Conservation (phyloP, 2,329 filamentous ascomycete species). For the Monilinia polystroma region DNA sequence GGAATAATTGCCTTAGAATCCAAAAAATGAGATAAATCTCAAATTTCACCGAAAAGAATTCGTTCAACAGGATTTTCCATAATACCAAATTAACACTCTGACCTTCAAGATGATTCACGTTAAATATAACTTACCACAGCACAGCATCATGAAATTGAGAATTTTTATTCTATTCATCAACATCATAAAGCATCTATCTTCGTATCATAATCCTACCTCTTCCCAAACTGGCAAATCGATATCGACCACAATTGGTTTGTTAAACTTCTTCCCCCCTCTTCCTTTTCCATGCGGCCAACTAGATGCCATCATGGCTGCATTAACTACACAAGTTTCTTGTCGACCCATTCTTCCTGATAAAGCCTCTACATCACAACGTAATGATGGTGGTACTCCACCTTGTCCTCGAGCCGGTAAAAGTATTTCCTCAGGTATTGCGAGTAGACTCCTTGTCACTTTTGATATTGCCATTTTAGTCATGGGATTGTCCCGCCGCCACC, state of each 20-base stretch:
- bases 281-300: conserved; percentile 58
- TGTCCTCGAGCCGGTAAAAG: conserved; percentile 40
- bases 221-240: conserved; percentile 65
- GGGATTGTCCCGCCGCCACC: neutral
- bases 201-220: neutral
- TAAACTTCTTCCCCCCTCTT: conserved; percentile 60
- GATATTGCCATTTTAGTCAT: conserved; percentile 24
- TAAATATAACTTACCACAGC: neutral
- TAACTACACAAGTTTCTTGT: conserved; percentile 73
- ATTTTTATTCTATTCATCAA: too few relatives aligned
- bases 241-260: conserved; percentile 84
- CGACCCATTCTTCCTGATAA: conserved; percentile 43
- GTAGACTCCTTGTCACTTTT: conserved; percentile 21
- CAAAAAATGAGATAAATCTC: too few relatives aligned
- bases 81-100: too few relatives aligned
- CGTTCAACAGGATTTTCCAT: too few relatives aligned
- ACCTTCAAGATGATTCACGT: too few relatives aligned
- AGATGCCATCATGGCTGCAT: conserved; percentile 71
- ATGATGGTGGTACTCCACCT: conserved; percentile 45
- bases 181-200: too few relatives aligned
- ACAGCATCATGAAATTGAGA: too few relatives aligned
- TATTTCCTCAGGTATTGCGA: conserved; percentile 26
- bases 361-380: conserved; percentile 45
- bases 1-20: too few relatives aligned
- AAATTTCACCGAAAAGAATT: neutral